Base-by-base conservation (phyloP, 2,329 filamentous ascomycete species). In the Diaporthe vaccinii region DNA sequence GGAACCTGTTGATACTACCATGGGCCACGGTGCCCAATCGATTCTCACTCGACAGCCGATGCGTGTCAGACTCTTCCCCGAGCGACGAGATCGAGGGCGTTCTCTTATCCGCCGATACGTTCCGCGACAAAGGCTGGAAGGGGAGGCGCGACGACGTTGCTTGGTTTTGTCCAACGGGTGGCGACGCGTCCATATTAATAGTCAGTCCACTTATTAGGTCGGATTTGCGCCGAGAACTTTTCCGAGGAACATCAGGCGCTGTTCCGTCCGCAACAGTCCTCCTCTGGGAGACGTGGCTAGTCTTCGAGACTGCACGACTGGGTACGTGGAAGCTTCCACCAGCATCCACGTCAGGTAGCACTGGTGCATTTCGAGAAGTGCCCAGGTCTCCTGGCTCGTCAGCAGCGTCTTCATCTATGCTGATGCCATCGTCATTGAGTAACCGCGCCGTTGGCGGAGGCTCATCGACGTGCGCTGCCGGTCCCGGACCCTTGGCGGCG, bases 161-260 rank as follows among this genome's bases (percentile, higher is more conserved):
- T 53, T 76, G 68, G 10, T 73, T 44, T 2, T 73, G 71, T 17
- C 69, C 73, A 12, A 57, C 78, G 72, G 46, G 68, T 74, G n/a
- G 84, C 49, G 12, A 84, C 81, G 31, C 82, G 78, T 17, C 82
- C 82, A 41, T 79, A 78, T 73, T 77, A 81, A 34, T 51, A 17
- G 41, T 51, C 15, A 76, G 57, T 17, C 84, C 79, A n/a, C 82
- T 80, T 34, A 81, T 82, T 41, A 79, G 80, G 55, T 82, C 84
- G 2, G 90, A 91, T 75, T 88, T 84, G 75, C 93, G 89, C 81
- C 91, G 92, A 0, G 94, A 95, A 81, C 93, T 95, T 84, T 93
- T 95, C 41, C 93, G 89, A 3, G 94, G 93, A 44, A 95, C 89
- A 10, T 89, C 86, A 0, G 91, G 91, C 5, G 87, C 79, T n/a